Evolutionary conservation across 108 stramenopile species (phyloP).

Genomic region (Aurantiochytrium sp.): DNA sequence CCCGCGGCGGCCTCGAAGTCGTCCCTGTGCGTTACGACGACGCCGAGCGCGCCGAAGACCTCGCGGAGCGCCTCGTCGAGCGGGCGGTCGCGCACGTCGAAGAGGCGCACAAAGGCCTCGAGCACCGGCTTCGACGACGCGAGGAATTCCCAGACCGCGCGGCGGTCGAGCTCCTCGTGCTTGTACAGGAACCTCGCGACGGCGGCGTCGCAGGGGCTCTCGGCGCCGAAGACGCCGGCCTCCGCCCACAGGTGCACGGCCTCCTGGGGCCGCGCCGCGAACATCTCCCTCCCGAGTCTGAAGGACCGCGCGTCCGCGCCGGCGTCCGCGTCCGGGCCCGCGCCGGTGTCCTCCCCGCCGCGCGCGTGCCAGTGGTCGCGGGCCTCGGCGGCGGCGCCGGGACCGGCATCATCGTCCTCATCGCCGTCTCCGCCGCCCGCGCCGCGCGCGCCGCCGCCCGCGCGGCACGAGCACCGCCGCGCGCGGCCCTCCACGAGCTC

Average conservation of each 20-base stretch:
- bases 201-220: background rate
- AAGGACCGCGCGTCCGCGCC: background rate
- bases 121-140: background rate
- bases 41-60: background rate
- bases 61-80: slow-evolving; percentile 1
- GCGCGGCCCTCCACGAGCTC: background rate
- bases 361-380: background rate
- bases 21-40: background rate
- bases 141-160: background rate
- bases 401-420: background rate
- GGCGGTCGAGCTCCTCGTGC: background rate
- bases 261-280: background rate
- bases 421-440: background rate
- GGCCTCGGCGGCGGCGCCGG: background rate
- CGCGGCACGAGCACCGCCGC: background rate
- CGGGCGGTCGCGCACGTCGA: background rate
- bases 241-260: background rate
- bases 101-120: background rate
- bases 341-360: background rate
- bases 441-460: background rate
- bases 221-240: background rate
- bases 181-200: background rate
- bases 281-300: background rate
- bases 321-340: background rate
- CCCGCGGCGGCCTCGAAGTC: background rate